phyloP scores from a whole-genome alignment of 208 protist species.

The Leishmania turanica region DNA sequence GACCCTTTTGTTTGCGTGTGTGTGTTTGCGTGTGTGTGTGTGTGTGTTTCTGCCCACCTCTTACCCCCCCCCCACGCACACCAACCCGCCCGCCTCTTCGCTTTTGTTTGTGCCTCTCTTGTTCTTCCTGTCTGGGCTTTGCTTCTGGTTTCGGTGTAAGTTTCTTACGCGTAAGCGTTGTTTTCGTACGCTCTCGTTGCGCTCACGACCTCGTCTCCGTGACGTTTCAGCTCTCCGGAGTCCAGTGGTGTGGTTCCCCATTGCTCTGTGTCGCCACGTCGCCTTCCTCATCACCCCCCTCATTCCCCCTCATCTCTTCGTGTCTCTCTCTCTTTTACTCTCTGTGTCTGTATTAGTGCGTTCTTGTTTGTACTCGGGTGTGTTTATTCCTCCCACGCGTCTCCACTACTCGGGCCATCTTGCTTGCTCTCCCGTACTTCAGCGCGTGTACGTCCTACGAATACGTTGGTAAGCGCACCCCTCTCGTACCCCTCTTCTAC shows the following conservation, averaged over 20 bases:
- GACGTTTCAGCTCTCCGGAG: neutral
- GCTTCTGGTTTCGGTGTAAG: neutral
- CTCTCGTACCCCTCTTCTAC: neutral
- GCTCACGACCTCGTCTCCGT: neutral
- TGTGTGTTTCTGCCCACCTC: neutral
- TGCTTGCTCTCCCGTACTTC: slow-evolving; percentile 14
- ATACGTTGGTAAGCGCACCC: slow-evolving; percentile 7
- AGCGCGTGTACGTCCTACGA: slow-evolving; percentile 4
- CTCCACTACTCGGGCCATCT: slow-evolving; percentile 7
- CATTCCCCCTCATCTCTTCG: slow-evolving; percentile 4
- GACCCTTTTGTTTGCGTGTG: neutral
- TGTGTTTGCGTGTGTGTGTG: no score
- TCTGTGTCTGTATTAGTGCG: neutral
- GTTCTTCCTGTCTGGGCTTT: slow-evolving; percentile 1
- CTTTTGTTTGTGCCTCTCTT: neutral
- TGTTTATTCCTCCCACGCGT: slow-evolving; percentile 6
- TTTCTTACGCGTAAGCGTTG: slow-evolving; percentile 1
- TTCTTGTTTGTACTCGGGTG: slow-evolving; percentile 1
- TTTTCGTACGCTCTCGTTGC: slow-evolving; percentile 12
- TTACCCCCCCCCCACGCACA: neutral
- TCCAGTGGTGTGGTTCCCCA: neutral
- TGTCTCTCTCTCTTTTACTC: neutral
- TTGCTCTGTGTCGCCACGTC: neutral
- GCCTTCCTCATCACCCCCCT: neutral
- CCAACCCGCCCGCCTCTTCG: neutral